phyloP scores from a whole-genome alignment of 176 grass and related monocot species.

The Oryza punctata region DNA sequence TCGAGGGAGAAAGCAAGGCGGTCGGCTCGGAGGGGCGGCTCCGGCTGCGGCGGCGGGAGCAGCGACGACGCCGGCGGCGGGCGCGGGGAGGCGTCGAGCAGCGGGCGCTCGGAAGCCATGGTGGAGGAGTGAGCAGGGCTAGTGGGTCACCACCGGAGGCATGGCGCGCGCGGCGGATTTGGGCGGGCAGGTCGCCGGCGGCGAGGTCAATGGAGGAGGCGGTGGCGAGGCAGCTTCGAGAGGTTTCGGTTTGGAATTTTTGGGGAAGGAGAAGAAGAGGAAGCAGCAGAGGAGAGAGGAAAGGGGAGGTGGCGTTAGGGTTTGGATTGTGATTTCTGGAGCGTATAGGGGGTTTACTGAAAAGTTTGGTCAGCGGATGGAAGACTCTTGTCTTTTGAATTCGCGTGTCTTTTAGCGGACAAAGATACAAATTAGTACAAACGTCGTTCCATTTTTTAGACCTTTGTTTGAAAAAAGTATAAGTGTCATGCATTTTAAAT shows the following conservation, averaged over 20 bases:
- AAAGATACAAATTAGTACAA: background rate
- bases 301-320: background rate
- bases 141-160: background rate
- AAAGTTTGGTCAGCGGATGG: background rate
- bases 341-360: background rate
- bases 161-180: conserved; percentile 35
- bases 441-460: background rate
- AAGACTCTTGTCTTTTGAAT: background rate
- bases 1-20: conserved; percentile 38
- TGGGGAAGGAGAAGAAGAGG: background rate
- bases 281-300: background rate
- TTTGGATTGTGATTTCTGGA: background rate
- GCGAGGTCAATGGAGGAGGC: conserved; percentile 42
- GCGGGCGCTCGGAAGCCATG: conserved; percentile 54
- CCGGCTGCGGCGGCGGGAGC: conserved; percentile 42
- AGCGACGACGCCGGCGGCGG: conserved; percentile 23
- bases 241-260: conserved; percentile 27
- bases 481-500: no score
- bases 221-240: conserved; percentile 16
- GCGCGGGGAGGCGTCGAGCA: conserved; percentile 6
- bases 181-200: conserved; percentile 12
- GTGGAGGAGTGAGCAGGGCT: background rate
- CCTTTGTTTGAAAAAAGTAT: background rate
- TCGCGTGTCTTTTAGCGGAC: background rate
- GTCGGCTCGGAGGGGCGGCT: conserved; percentile 56